phyloP scores from a whole-genome alignment of 257 asterid genomes.

The Handroanthus guayacan region DNA sequence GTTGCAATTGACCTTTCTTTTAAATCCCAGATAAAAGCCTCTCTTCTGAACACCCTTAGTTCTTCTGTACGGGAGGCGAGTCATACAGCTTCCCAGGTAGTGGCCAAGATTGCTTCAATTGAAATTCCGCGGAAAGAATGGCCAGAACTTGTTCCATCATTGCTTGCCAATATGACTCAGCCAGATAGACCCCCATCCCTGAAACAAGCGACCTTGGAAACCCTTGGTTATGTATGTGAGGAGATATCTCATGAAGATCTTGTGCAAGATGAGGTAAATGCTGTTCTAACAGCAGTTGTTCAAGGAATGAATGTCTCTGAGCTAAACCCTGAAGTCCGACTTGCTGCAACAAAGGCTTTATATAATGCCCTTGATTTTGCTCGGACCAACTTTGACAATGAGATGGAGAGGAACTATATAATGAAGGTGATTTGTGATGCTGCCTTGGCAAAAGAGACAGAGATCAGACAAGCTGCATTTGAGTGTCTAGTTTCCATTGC shows the following conservation, averaged over 20 bases:
- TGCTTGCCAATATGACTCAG: constrained; percentile 69
- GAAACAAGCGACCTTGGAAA: constrained; percentile 70
- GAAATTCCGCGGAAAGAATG: constrained; percentile 72
- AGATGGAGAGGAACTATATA: constrained; percentile 75
- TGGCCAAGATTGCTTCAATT: constrained; percentile 73
- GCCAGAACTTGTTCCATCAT: constrained; percentile 66
- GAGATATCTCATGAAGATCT: constrained; percentile 70
- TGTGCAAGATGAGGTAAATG: constrained; percentile 71
- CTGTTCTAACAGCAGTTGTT: constrained; percentile 73
- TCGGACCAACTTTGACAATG: constrained; percentile 72
- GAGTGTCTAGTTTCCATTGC: constrained; percentile 79
- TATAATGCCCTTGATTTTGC: constrained; percentile 84
- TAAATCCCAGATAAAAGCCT: constrained; percentile 61
- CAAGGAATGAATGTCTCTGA: constrained; percentile 76
- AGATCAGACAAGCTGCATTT: constrained; percentile 73
- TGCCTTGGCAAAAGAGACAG: constrained; percentile 60
- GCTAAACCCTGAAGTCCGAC: constrained; percentile 59
- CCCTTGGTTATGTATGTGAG: constrained; percentile 79
- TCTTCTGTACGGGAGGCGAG: constrained; percentile 62
- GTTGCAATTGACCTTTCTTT: constrained; percentile 48
- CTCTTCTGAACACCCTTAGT: constrained; percentile 60
- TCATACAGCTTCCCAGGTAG: constrained; percentile 71
- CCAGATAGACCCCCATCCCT: constrained; percentile 57
- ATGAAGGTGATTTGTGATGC: constrained; percentile 79
- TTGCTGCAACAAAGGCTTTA: constrained; percentile 71